Conservation (phyloP, 202 grass and related monocot species). For the Musa balbisiana region DNA sequence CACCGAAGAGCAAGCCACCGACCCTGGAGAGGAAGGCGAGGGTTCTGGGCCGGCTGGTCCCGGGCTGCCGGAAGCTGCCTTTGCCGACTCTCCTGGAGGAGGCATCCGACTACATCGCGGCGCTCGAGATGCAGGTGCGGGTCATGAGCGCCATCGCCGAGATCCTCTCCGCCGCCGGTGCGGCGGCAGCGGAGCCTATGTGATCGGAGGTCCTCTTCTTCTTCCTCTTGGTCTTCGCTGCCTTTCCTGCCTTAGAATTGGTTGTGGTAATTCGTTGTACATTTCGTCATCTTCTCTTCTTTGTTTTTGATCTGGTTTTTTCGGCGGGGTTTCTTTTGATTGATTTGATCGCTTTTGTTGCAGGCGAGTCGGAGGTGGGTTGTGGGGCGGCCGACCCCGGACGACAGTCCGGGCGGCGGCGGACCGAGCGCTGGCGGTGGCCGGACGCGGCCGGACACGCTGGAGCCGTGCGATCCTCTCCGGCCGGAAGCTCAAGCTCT, state of each 20-base stretch:
- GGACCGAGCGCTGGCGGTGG: slow-evolving; percentile 63
- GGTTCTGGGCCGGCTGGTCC: slow-evolving; percentile 67
- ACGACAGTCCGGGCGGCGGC: no score
- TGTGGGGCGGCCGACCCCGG: no score
- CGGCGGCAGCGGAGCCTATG: background rate
- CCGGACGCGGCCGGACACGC: slow-evolving; percentile 55
- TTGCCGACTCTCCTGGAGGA: slow-evolving; percentile 63
- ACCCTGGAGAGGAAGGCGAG: slow-evolving; percentile 53
- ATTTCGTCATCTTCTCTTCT: background rate
- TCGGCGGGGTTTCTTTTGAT: background rate
- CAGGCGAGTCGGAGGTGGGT: background rate
- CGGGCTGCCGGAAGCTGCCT: slow-evolving; percentile 62
- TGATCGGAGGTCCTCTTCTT: background rate
- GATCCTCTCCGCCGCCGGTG: slow-evolving; percentile 47
- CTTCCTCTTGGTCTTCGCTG: background rate
- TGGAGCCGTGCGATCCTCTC: slow-evolving; percentile 94
- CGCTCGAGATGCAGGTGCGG: slow-evolving; percentile 93
- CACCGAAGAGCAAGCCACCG: slow-evolving; percentile 22
- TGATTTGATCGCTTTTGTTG: background rate
- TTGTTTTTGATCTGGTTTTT: background rate
- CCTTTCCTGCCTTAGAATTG: background rate
- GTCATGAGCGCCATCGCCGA: slow-evolving; percentile 75
- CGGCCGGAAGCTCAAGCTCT: slow-evolving; percentile 31
- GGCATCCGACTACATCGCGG: slow-evolving; percentile 77
- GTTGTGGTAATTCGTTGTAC: background rate